Evolutionary conservation across 345 rosid species (phyloP).

Genomic region (Balakata baccata): DNA sequence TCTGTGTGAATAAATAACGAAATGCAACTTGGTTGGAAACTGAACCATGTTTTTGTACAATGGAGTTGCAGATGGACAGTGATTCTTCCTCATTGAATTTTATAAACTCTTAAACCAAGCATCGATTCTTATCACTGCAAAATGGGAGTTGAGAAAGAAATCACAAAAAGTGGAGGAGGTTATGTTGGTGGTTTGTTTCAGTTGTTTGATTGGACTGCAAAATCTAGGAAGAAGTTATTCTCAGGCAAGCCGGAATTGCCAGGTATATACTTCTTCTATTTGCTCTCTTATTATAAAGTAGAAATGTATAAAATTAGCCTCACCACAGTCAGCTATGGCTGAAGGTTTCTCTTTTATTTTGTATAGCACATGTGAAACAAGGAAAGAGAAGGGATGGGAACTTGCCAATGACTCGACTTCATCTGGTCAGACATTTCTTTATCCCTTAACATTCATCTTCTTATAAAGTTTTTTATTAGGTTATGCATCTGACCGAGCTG

Average conservation of each 20-base stretch:
- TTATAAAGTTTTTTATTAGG: not conserved
- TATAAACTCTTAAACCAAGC: conserved; percentile 14
- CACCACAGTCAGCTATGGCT: conserved; percentile 9
- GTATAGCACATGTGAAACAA: conserved; percentile 51
- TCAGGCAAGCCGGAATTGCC: conserved; percentile 67
- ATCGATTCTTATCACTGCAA: conserved; percentile 7
- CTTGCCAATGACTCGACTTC: conserved; percentile 55
- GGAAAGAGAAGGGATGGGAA: conserved; percentile 63
- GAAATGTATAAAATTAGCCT: not conserved
- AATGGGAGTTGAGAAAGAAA: conserved; percentile 69
- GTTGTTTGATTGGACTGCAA: conserved; percentile 93
- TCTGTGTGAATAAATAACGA: not conserved
- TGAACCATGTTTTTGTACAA: conserved; percentile 13
- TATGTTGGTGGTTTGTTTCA: conserved; percentile 77
- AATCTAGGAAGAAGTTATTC: conserved; percentile 90
- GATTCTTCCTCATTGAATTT: conserved; percentile 3
- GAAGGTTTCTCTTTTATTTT: conserved; percentile 2
- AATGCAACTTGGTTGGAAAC: conserved; percentile 6
- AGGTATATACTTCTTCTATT: conserved; percentile 33
- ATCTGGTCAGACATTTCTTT: conserved; percentile 30
- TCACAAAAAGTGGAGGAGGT: conserved; percentile 58
- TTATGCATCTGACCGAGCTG: conserved; percentile 11
- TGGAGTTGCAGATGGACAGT: conserved; percentile 29
- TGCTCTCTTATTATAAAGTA: not conserved
- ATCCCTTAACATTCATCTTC: not conserved